These are phyloP conservation scores for Aspergillus novofumigatus DNA, from an alignment of 2,329 filamentous ascomycete species.

Conservation along the genomic window DNA sequence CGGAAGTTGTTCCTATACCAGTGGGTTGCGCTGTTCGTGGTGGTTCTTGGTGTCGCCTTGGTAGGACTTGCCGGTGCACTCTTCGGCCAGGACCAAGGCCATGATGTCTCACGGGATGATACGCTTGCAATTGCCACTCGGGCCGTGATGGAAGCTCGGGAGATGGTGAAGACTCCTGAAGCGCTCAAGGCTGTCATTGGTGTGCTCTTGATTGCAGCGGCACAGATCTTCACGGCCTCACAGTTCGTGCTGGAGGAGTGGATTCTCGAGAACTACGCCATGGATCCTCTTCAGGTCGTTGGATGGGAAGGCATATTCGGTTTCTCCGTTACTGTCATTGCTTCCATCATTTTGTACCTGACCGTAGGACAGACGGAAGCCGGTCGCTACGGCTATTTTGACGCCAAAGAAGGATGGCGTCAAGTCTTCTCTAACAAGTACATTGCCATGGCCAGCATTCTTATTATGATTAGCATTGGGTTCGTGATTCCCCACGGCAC, in stretches of 20 bases:
- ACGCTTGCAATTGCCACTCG: constrained; percentile 29
- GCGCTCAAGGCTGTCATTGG: constrained; percentile 72
- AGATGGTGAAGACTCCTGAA: constrained; percentile 47
- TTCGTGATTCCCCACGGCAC: constrained; percentile 44
- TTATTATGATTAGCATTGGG: constrained; percentile 98
- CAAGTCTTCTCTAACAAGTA: constrained; percentile 69
- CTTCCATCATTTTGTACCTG: constrained; percentile 76
- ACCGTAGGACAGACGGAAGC: constrained; percentile 68
- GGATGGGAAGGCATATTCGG: constrained; percentile 97
- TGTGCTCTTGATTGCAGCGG: constrained; percentile 83
- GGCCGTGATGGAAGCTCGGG: constrained; percentile 40
- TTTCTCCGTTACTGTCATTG: constrained; percentile 70
- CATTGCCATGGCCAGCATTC: constrained; percentile 71
- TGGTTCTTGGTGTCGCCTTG: constrained; percentile 80
- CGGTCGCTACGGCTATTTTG: constrained; percentile 80
- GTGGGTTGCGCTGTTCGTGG: constrained; percentile 82
- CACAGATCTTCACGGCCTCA: constrained; percentile 93
- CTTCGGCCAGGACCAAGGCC: constrained; percentile 56
- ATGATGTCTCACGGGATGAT: constrained; percentile 30
- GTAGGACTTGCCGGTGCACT: constrained; percentile 87
- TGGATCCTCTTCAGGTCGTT: constrained; percentile 84
- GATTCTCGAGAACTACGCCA: constrained; percentile 74
- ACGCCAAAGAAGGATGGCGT: constrained; percentile 78
- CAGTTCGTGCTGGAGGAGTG: constrained; percentile 96
- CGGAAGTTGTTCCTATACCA: constrained; percentile 80